Base-by-base conservation (phyloP, 768 basidiomycete species). In the Termitomyces heimii region DNA sequence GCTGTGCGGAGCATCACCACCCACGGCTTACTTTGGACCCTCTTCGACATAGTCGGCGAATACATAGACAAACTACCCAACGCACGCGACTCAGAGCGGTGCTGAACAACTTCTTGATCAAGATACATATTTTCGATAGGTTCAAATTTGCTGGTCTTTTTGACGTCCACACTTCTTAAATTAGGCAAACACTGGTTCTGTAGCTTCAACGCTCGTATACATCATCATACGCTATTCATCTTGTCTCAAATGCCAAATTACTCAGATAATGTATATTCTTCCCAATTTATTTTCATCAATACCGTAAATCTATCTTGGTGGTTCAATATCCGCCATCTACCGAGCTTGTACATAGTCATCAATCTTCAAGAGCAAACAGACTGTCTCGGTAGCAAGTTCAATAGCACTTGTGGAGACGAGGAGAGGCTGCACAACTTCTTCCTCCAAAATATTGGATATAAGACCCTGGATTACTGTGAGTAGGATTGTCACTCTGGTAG, bases 361-460 rank as follows among this genome's bases (percentile, higher is more conserved):
- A 14, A 99, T 98, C 76, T 97, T 92, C 69, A 99, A 72, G 67
- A 99, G 72, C 65, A 99, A 73, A 63, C 94, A 93, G n/a, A 98
- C 96, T 1, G 97, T 98, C 76, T 99, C 97, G 12, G 96, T 97
- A 24, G 97, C 78, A 51, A 98, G 79, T 73, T 99, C 96, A 55
- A 98, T 77, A 10, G 97, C 97, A 63, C 92, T 95, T 28, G 97
- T 98, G 18, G 91, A 88, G 16, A 99, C 97, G 48, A 98, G 75
- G 57, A 99, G 76, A 32, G 95, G 97, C 70, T 98, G 97, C 4
- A 98, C 88, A 16, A 98, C 97, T 61, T 97, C 93, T 71, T 99
- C 97, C 70, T 98, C 96, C 32, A 96, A 68, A 61, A 99, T 98
- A 74, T 99, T 97, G 26, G 93, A 95, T 65, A 99, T 96, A 65